Percentiles rank a stretch among this genome's conserved stretches.
phyloP scores from a whole-genome alignment of 495 filamentous ascomycete species.

The Hyaloscypha hepaticicola region DNA sequence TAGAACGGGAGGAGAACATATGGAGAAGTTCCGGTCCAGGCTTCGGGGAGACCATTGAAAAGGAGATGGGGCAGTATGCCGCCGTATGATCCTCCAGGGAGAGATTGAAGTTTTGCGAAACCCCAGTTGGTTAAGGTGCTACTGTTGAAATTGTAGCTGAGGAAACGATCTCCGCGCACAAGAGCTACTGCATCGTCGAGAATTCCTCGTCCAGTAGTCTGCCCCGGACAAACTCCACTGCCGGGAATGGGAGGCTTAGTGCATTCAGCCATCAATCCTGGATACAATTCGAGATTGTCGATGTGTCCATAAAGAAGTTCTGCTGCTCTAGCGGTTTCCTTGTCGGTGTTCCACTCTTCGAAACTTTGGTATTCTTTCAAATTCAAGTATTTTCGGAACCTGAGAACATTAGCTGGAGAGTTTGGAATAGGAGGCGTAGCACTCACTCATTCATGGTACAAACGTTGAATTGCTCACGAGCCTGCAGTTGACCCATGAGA shows the following conservation, averaged over 20 bases:
- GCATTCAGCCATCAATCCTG: conserved; percentile 77
- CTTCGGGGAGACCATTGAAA: conserved; percentile 33
- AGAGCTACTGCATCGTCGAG: conserved; percentile 82
- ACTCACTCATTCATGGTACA: conserved; percentile 39
- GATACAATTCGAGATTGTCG: conserved; percentile 79
- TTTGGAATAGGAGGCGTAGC: background rate
- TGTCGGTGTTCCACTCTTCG: conserved; percentile 84
- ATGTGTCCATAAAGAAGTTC: conserved; percentile 76
- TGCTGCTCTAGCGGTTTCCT: conserved; percentile 67
- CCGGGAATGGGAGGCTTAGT: conserved; percentile 75
- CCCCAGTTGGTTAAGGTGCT: conserved; percentile 78
- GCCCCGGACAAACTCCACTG: conserved; percentile 77
- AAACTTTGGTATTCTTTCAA: conserved; percentile 70
- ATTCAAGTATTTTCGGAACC: conserved; percentile 80
- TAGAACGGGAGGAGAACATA: conserved; percentile 43
- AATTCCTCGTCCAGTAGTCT: conserved; percentile 78
- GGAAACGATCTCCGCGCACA: conserved; percentile 84
- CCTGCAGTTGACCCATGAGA: conserved; percentile 81
- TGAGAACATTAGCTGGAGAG: conserved; percentile 56
- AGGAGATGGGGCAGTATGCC: conserved; percentile 47
- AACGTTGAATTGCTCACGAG: conserved; percentile 53
- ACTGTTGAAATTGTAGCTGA: conserved; percentile 71
- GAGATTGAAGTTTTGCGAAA: conserved; percentile 62
- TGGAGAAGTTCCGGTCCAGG: conserved; percentile 32
- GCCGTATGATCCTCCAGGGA: conserved; percentile 55